These are phyloP conservation scores for Neurospora crassa DNA, from an alignment of 2,329 filamentous ascomycete genomes.

Conservation along the genomic window DNA sequence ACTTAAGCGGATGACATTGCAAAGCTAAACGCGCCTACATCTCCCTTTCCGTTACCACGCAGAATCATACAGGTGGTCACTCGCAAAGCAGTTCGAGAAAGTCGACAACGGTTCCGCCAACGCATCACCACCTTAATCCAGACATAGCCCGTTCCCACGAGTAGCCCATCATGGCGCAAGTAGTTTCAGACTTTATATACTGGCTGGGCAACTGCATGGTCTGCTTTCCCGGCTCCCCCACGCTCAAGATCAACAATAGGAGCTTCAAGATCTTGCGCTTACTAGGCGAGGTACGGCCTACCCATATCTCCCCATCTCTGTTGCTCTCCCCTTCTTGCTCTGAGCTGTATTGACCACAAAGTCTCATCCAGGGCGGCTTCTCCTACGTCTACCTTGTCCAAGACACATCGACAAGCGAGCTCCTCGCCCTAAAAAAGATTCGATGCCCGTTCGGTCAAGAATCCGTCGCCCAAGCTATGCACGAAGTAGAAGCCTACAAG, in stretches of 20 bases:
- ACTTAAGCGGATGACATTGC: background rate
- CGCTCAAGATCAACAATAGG: constrained; percentile 87
- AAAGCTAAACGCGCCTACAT: background rate
- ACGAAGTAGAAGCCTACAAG: constrained; percentile 93
- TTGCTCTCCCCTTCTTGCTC: background rate
- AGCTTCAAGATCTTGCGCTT: constrained; percentile 94
- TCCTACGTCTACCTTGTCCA: constrained; percentile 98
- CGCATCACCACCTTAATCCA: background rate
- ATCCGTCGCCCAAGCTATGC: constrained; percentile 87
- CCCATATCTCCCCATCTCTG: background rate
- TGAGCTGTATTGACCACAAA: background rate
- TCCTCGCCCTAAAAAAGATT: constrained; percentile 97
- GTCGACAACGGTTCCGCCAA: background rate
- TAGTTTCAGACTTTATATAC: constrained; percentile 81
- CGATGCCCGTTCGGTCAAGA: constrained; percentile 96
- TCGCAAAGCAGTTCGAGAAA: background rate
- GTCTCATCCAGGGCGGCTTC: constrained; percentile 68
- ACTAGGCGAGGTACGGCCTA: constrained; percentile 68
- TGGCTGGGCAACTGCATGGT: constrained; percentile 91
- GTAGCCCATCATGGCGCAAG: constrained; percentile 57
- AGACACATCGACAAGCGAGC: constrained; percentile 71
- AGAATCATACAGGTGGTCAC: background rate
- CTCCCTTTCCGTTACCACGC: background rate
- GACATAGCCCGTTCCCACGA: background rate
- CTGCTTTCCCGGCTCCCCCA: constrained; percentile 90